Evolutionary conservation across 2,329 filamentous ascomycete genomes (phyloP), one percentile per base, ranked within the genome.

Genomic region (Colletotrichum higginsianum): DNA sequence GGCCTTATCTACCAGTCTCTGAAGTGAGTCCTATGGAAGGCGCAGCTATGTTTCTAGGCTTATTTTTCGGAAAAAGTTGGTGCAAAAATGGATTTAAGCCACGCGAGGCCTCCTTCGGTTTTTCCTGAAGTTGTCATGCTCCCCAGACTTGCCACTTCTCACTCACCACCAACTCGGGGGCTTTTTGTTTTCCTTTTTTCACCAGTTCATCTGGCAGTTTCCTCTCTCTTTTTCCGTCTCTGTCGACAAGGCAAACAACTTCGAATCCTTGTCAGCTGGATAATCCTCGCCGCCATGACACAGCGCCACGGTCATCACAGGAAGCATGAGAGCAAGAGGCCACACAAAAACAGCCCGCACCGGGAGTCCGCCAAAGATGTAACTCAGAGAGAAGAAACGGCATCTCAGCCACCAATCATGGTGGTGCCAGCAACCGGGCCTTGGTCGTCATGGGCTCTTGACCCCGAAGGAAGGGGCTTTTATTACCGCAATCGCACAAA

Each of bases 401-500:
- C 8, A 2, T n/a, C 42, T 11, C 40, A 58, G 2, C 53, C 58
- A 42, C 11, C 16, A 40, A n/a, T 12, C 13, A 18, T 44, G 13
- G 21, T 30, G 8, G 15, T 40, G 5, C 47, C 47, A 11, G 12
- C 12, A 15, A 9, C 60, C 4, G 47, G 60, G 0, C 47, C 60
- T 42, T 70, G 67, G 67, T 70, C 67, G 7, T 12, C 11, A 11
- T 70, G 67, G 67, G 26, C 47, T 5, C 55, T 40, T 3, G 67
- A 70, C 7, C 16, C 18, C 18, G 61, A 66, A 26, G 49, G 50
- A 0, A 42, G 57, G 15, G 56, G 42, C 3, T 71, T 61, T 12
- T 67, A 67, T n/a, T 71, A 56, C 38, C 61, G 63, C 49, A 71
- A 30, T 30, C 67, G 67, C 7, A 15, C 49, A 7, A 50, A 50